Conservation (phyloP, 2,329 filamentous ascomycete genomes). For the Achaetomium macrosporum region DNA sequence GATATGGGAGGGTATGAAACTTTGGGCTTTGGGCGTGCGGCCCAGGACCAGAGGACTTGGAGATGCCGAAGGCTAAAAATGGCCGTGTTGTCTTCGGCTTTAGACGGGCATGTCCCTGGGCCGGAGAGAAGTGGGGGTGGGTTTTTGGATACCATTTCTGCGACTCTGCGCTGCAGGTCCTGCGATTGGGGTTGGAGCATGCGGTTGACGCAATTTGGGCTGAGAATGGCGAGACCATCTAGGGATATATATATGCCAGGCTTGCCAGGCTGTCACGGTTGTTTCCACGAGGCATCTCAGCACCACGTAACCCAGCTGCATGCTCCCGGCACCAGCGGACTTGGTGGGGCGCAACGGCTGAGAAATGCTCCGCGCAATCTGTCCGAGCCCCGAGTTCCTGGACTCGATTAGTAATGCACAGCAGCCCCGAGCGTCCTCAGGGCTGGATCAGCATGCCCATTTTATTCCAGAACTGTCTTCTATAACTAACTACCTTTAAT, state of each 20-base stretch:
- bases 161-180: not conserved
- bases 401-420: too few relatives aligned
- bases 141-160: not conserved
- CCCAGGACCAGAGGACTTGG: conserved; percentile 15
- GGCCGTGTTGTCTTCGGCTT: conserved; percentile 14
- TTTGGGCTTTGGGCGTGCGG: conserved; percentile 5
- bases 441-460: too few relatives aligned
- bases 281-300: too few relatives aligned
- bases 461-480: too few relatives aligned
- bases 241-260: not conserved
- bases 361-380: too few relatives aligned
- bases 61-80: conserved; percentile 17
- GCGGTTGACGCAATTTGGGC: conserved; percentile 10
- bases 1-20: conserved; percentile 20
- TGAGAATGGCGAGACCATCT: conserved; percentile 9
- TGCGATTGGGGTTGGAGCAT: not conserved
- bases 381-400: too few relatives aligned
- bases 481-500: too few relatives aligned
- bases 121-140: not conserved
- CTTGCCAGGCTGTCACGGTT: not conserved
- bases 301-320: conserved; percentile 2
- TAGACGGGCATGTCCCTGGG: not conserved
- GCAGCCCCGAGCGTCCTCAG: too few relatives aligned
- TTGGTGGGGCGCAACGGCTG: too few relatives aligned
- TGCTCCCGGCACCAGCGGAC: too few relatives aligned